These are phyloP conservation scores for Malus hybrid DNA, from an alignment of 331 rosid genomes.

Conservation along the genomic window DNA sequence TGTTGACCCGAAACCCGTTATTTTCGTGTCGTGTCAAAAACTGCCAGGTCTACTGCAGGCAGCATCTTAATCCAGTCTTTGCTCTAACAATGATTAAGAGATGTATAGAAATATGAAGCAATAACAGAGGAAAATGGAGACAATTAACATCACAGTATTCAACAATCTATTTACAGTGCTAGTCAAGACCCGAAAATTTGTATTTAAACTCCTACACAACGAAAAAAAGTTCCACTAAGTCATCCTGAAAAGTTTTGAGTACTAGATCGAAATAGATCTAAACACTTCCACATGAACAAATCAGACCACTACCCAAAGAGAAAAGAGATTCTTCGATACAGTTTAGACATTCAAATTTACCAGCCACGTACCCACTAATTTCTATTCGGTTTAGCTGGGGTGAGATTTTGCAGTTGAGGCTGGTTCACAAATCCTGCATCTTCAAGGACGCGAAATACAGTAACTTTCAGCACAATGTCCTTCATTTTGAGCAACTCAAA, in stretches of 20 bases:
- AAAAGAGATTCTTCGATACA: conserved; percentile 29
- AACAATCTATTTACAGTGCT: conserved; percentile 64
- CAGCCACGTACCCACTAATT: conserved; percentile 25
- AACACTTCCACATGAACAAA: conserved; percentile 28
- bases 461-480: conserved; percentile 80
- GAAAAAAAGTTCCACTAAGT: conserved; percentile 25
- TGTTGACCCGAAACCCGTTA: too few relatives aligned
- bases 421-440: conserved; percentile 46
- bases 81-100: too few relatives aligned
- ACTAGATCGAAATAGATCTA: conserved; percentile 32
- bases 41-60: too few relatives aligned
- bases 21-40: too few relatives aligned
- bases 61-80: too few relatives aligned
- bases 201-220: conserved; percentile 26
- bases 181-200: conserved; percentile 8
- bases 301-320: conserved; percentile 36
- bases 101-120: too few relatives aligned
- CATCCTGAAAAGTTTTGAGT: conserved; percentile 42
- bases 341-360: conserved; percentile 16
- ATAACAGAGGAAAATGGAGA: neutral
- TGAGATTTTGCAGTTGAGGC: conserved; percentile 36
- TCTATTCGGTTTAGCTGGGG: conserved; percentile 38
- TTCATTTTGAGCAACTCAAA: conserved; percentile 62
- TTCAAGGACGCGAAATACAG: conserved; percentile 53
- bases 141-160: conserved; percentile 27